Conservation (phyloP, 2,329 filamentous ascomycete genomes). For the Lasiodiplodia hormozganensis region DNA sequence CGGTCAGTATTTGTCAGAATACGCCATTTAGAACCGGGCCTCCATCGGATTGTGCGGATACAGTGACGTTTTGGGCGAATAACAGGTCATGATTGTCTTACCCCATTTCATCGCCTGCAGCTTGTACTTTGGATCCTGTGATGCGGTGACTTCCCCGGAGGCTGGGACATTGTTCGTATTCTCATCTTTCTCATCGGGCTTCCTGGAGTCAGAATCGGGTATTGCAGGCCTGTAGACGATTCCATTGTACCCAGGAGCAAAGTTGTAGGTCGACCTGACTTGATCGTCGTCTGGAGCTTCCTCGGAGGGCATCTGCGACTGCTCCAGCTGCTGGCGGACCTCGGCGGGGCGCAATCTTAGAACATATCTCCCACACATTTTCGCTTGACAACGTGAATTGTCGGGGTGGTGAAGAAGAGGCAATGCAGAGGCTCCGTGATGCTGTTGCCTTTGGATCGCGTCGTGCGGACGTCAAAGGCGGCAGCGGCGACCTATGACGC, state of each 20-base stretch:
- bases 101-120: slow-evolving; percentile 96
- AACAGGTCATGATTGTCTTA: slow-evolving; percentile 32
- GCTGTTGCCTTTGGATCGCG: slow-evolving; percentile 10
- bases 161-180: slow-evolving; percentile 32
- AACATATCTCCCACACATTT: slow-evolving; percentile 74
- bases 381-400: background rate
- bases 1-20: slow-evolving; percentile 20
- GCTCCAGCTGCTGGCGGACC: slow-evolving; percentile 74
- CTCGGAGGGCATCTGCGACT: slow-evolving; percentile 75
- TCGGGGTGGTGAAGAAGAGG: background rate
- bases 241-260: slow-evolving; percentile 86
- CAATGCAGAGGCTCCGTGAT: background rate
- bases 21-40: background rate
- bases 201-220: slow-evolving; percentile 64
- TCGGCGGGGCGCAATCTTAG: slow-evolving; percentile 73
- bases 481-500: slow-evolving; percentile 19
- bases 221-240: slow-evolving; percentile 83
- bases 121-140: slow-evolving; percentile 68
- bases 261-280: slow-evolving; percentile 83
- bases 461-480: slow-evolving; percentile 18
- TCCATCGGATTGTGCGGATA: slow-evolving; percentile 68
- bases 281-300: slow-evolving; percentile 75
- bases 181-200: slow-evolving; percentile 30
- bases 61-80: slow-evolving; percentile 73
- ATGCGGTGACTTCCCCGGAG: slow-evolving; percentile 31